Conservation (phyloP, 1,139 yeast species). For the Taphrina flavorubra region DNA sequence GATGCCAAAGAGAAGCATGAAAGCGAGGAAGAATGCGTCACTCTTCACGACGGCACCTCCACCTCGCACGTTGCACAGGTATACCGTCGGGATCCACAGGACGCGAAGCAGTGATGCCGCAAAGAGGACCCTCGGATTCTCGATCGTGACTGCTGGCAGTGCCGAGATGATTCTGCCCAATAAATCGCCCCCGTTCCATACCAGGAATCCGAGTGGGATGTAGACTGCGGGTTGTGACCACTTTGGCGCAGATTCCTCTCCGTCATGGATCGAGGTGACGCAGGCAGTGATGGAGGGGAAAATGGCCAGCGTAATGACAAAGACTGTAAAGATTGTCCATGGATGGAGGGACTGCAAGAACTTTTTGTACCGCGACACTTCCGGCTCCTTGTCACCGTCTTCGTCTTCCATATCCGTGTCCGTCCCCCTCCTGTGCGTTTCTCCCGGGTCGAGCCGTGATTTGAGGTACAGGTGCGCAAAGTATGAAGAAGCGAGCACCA, state of each 20-base stretch:
- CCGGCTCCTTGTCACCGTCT: conserved; percentile 10
- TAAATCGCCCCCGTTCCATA: conserved; percentile 91
- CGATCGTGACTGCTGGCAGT: conserved; percentile 46
- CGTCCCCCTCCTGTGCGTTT: too few relatives aligned
- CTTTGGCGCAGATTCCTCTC: conserved; percentile 32
- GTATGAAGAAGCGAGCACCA: conserved; percentile 28
- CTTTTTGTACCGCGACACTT: conserved; percentile 30
- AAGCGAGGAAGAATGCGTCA: conserved; percentile 68
- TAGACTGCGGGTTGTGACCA: conserved; percentile 59
- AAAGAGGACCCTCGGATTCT: conserved; percentile 50
- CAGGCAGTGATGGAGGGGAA: conserved; percentile 91
- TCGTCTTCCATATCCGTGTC: too few relatives aligned
- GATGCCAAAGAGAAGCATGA: conserved; percentile 80
- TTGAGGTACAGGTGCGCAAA: conserved; percentile 41
- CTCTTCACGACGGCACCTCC: conserved; percentile 57
- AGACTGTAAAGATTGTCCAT: conserved; percentile 72
- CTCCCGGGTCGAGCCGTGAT: conserved; percentile 33
- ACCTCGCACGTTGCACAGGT: conserved; percentile 66
- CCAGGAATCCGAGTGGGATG: conserved; percentile 75
- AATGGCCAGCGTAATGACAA: conserved; percentile 68
- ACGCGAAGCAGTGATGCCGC: conserved; percentile 62
- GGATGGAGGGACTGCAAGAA: conserved; percentile 65
- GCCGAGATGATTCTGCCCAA: conserved; percentile 66
- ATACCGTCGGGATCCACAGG: conserved; percentile 61
- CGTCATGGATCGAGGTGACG: conserved; percentile 61